Evolutionary conservation across 2,329 filamentous ascomycete species (phyloP).

Genomic region (Colletotrichum euphorbiae): DNA sequence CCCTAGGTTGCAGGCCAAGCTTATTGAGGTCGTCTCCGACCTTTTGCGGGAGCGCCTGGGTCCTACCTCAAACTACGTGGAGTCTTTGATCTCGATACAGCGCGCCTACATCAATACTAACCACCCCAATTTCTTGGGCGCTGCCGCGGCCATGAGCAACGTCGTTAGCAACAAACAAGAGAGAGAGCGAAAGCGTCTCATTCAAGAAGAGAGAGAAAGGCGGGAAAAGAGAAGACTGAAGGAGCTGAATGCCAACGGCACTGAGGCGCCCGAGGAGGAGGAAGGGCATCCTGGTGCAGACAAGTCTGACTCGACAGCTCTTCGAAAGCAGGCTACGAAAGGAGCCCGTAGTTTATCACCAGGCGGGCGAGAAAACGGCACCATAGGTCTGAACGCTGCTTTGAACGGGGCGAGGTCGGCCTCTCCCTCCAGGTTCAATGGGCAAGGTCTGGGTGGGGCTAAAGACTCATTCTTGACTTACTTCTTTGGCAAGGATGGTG

Average conservation of each 20-base stretch:
- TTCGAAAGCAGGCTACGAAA: slow-evolving; percentile 70
- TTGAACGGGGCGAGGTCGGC: slow-evolving; percentile 74
- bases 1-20: slow-evolving; percentile 91
- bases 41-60: slow-evolving; percentile 91
- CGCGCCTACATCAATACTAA: slow-evolving; percentile 99
- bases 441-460: slow-evolving; percentile 70
- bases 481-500: slow-evolving; percentile 96
- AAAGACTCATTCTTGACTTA: slow-evolving; percentile 97
- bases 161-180: slow-evolving; percentile 97
- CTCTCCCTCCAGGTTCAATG: slow-evolving; percentile 72
- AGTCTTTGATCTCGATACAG: slow-evolving; percentile 97
- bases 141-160: slow-evolving; percentile 96
- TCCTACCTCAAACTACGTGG: slow-evolving; percentile 89
- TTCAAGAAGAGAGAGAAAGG: slow-evolving; percentile 87
- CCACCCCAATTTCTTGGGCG: slow-evolving; percentile 97
- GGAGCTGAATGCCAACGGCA: slow-evolving; percentile 85
- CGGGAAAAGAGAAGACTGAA: slow-evolving; percentile 86
- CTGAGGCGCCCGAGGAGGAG: slow-evolving; percentile 75
- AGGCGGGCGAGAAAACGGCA: slow-evolving; percentile 76
- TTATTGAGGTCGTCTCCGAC: slow-evolving; percentile 98
- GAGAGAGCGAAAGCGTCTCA: slow-evolving; percentile 82
- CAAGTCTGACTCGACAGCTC: slow-evolving; percentile 59
- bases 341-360: slow-evolving; percentile 85
- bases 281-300: slow-evolving; percentile 60
- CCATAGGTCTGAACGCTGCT: slow-evolving; percentile 69